phyloP scores from a whole-genome alignment of 345 rosid genomes.

The Lepidium didymum region DNA sequence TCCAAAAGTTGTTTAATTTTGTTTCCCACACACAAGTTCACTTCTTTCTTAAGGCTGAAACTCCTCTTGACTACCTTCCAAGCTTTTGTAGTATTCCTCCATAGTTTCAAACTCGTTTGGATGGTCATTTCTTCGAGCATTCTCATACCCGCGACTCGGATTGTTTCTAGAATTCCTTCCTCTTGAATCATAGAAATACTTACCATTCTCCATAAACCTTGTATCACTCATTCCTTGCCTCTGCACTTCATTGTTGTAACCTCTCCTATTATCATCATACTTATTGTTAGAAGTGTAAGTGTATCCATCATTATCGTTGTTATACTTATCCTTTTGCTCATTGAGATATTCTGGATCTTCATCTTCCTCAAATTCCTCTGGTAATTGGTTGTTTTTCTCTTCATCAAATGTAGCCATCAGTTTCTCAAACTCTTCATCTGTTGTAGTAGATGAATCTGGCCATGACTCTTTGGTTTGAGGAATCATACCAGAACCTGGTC shows the following conservation, averaged over 20 bases:
- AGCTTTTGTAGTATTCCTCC: slow-evolving; percentile 46
- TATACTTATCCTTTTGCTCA: slow-evolving; percentile 13
- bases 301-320: slow-evolving; percentile 18
- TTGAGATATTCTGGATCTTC: slow-evolving; percentile 8
- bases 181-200: slow-evolving; percentile 24
- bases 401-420: slow-evolving; percentile 35
- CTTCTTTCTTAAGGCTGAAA: slow-evolving; percentile 33
- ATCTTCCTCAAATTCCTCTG: slow-evolving; percentile 17
- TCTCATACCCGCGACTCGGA: slow-evolving; percentile 9
- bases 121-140: slow-evolving; percentile 13
- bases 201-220: slow-evolving; percentile 44
- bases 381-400: slow-evolving; percentile 24
- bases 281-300: slow-evolving; percentile 13
- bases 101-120: slow-evolving; percentile 45
- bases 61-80: slow-evolving; percentile 30
- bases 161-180: slow-evolving; percentile 13
- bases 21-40: neutral
- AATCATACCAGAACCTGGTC: slow-evolving; percentile 34
- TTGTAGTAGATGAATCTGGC: slow-evolving; percentile 23
- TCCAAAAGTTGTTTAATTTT: neutral
- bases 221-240: slow-evolving; percentile 66
- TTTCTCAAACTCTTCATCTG: slow-evolving; percentile 24
- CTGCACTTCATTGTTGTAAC: slow-evolving; percentile 28
- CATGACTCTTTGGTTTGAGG: slow-evolving; percentile 39
- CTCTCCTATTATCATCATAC: slow-evolving; percentile 13